phyloP scores from a whole-genome alignment of 1,284 basidiomycete species.

The Marasmius oreades region DNA sequence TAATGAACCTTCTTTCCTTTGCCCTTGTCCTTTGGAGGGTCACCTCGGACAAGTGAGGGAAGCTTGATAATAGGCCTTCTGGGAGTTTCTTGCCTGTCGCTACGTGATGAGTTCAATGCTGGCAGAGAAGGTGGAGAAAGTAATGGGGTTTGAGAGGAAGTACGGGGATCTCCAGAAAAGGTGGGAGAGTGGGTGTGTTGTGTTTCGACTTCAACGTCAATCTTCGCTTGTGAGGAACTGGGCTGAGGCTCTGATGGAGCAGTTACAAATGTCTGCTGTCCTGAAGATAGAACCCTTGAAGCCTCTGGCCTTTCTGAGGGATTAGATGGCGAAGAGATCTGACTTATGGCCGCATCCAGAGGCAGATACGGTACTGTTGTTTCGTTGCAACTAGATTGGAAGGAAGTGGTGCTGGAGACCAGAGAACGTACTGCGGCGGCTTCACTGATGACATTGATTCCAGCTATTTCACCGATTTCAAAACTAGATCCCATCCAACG shows the following conservation, averaged over 20 bases:
- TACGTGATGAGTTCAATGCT: slow-evolving; percentile 12
- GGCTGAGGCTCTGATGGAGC: slow-evolving; percentile 23
- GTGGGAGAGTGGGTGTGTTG: not conserved
- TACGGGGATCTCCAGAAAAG: slow-evolving; percentile 3
- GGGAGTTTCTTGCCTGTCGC: slow-evolving; percentile 19
- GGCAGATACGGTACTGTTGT: slow-evolving; percentile 4
- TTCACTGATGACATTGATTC: slow-evolving; percentile 48
- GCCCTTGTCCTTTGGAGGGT: slow-evolving; percentile 25
- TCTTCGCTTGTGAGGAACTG: not conserved
- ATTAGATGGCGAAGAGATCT: not conserved
- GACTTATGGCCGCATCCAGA: slow-evolving; percentile 5
- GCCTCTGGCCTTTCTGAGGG: slow-evolving; percentile 1
- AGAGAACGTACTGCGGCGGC: slow-evolving; percentile 17
- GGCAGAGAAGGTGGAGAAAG: slow-evolving; percentile 16
- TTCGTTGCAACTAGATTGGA: not conserved
- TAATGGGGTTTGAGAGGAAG: slow-evolving; percentile 20
- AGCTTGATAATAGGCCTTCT: slow-evolving; percentile 21
- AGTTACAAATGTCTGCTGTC: slow-evolving; percentile 33
- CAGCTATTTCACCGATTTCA: slow-evolving; percentile 66
- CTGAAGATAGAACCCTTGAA: slow-evolving; percentile 9
- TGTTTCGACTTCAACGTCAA: not conserved
- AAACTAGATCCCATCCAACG: slow-evolving; percentile 74
- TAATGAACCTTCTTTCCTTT: slow-evolving; percentile 35
- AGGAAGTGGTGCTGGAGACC: slow-evolving; percentile 12
- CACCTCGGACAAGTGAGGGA: slow-evolving; percentile 20